A percentile compares a stretch with the other conserved stretches of the same genome.
phyloP scores from a whole-genome alignment of 2,329 filamentous ascomycete species.

The Amesomyces nigricolor region DNA sequence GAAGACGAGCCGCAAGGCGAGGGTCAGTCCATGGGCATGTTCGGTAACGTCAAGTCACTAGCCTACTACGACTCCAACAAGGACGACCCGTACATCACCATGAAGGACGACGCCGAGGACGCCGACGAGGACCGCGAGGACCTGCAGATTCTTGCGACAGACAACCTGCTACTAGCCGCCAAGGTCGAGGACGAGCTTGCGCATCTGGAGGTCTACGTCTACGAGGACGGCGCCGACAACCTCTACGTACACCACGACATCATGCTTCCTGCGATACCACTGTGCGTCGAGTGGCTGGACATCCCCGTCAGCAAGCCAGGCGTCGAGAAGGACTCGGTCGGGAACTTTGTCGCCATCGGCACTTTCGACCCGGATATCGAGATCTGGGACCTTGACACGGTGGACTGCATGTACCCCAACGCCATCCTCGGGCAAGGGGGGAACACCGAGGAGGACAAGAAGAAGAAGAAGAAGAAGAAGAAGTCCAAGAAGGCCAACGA shows the following conservation, averaged over 20 bases:
- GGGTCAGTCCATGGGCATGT: slow-evolving; percentile 78
- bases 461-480: slow-evolving; percentile 84
- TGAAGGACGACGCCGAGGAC: slow-evolving; percentile 60
- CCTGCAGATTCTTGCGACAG: slow-evolving; percentile 83
- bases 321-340: slow-evolving; percentile 58
- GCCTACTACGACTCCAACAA: slow-evolving; percentile 92
- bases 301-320: slow-evolving; percentile 72
- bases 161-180: slow-evolving; percentile 86
- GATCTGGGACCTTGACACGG: slow-evolving; percentile 92
- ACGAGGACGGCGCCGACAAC: slow-evolving; percentile 92
- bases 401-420: slow-evolving; percentile 98
- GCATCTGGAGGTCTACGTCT: slow-evolving; percentile 94
- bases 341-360: slow-evolving; percentile 90
- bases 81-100: slow-evolving; percentile 93
- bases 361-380: slow-evolving; percentile 99
- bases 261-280: slow-evolving; percentile 93
- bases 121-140: slow-evolving; percentile 86
- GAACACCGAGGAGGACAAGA: slow-evolving; percentile 50
- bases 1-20: slow-evolving; percentile 60
- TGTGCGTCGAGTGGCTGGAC: slow-evolving; percentile 94
- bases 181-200: slow-evolving; percentile 97
- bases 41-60: slow-evolving; percentile 88
- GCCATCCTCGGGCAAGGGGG: slow-evolving; percentile 80
- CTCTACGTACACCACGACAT: slow-evolving; percentile 99
- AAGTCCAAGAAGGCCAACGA: slow-evolving; percentile 85